Base-by-base conservation (phyloP, 2,329 filamentous ascomycete species). In the Boeremia lycopersici region DNA sequence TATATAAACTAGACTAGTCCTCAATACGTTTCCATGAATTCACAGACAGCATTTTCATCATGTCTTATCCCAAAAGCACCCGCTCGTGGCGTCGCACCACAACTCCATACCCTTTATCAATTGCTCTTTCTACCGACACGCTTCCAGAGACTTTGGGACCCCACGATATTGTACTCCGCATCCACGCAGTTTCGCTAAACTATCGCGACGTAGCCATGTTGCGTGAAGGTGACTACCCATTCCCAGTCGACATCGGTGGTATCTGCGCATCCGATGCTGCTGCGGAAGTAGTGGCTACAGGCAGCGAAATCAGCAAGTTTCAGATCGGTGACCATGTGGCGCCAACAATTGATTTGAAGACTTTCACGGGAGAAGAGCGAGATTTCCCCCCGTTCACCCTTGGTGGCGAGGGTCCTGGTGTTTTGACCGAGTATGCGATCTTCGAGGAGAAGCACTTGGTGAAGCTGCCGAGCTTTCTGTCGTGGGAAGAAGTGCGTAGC, bases 141-240 rank as follows among this genome's bases (percentile, higher is more conserved):
- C 59, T 66, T 2, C 61, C 64, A 4, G 38, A 54, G 7, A 31
- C 31, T 1, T 59, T 69, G 2, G 51, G 36, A 2, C 36, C 53
- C 2, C 15, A 56, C 15, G 60, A 65, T 28, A 62, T 71, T 10
- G 36, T 71, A 17, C 56, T 69, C 38, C 55, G 54, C 13, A 66
- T 71, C 30, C 64, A 61, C 34, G 65, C 68, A 11, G 65, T 67
- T 15, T 62, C 64, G 4, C 56, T 70, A 7, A 71, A 69, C 35
- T 69, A 60, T 36, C 59, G 68, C 15, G 68, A 71, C 19, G 30
- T 63, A 28, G 67, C 60, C 6, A 69, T 69, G 62, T 52, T 69
- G 12, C 30, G 46, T 8, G 56, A 63, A 35, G 61, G 59, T 2
- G 35, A 15, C 5, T 71, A 67, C 26, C 64, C 63, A 0, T n/a